These are phyloP conservation scores for Cytospora leucostoma DNA, from an alignment of 2,329 filamentous ascomycete genomes.

Conservation along the genomic window DNA sequence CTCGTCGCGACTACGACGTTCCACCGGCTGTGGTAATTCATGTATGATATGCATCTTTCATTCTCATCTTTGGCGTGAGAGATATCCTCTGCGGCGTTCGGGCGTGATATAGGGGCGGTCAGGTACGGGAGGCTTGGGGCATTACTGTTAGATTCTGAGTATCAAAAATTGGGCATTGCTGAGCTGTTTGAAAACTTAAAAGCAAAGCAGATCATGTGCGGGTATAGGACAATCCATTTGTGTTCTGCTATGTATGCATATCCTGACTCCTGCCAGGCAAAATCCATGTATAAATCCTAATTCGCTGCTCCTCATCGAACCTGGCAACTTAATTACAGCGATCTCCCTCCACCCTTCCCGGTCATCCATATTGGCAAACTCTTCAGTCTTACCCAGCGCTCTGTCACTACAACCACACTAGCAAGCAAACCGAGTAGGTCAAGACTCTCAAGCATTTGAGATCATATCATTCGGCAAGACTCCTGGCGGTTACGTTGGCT, in stretches of 20 bases:
- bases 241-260: not conserved
- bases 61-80: slow-evolving; percentile 28
- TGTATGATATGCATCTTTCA: slow-evolving; percentile 27
- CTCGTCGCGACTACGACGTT: slow-evolving; percentile 9
- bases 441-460: too few species aligned
- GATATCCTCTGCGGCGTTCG: slow-evolving; percentile 29
- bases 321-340: too few species aligned
- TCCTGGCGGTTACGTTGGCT: too few species aligned
- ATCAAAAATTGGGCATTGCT: slow-evolving; percentile 2
- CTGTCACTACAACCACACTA: too few species aligned
- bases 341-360: too few species aligned
- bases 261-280: too few species aligned
- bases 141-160: slow-evolving; percentile 18
- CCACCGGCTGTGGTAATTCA: slow-evolving; percentile 20
- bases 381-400: too few species aligned
- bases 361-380: too few species aligned
- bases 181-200: not conserved
- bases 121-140: slow-evolving; percentile 13
- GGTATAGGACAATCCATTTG: not conserved
- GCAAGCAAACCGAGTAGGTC: too few species aligned
- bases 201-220: not conserved
- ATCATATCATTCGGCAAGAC: too few species aligned
- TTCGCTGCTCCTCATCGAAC: too few species aligned
- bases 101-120: slow-evolving; percentile 23
- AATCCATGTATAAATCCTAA: too few species aligned